Conservation (phyloP, 805 yeast genomes). For the Pichia rugopelliculosa region DNA sequence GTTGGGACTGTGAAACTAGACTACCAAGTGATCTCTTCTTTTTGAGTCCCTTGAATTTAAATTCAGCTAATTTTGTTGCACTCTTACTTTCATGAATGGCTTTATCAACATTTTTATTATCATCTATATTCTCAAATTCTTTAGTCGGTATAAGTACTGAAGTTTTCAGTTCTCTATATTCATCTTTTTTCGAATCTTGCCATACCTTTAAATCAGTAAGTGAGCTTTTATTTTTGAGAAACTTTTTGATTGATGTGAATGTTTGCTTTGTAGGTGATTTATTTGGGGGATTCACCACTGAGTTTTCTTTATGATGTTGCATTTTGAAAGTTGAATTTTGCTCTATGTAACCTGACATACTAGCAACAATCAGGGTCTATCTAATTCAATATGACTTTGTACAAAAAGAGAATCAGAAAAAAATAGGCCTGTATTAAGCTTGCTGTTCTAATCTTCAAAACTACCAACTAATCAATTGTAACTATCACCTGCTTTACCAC, state of each 20-base stretch:
- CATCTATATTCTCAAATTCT: neutral
- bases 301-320: neutral
- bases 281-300: neutral
- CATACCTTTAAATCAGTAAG: conserved; percentile 4
- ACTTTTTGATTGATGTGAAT: conserved; percentile 7
- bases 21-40: conserved; percentile 7
- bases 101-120: neutral
- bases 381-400: no score
- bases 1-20: neutral
- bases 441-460: no score
- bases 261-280: conserved; percentile 8
- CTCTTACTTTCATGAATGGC: neutral
- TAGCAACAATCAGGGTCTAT: no score
- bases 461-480: no score
- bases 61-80: conserved; percentile 1
- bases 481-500: no score
- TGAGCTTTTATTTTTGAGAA: conserved; percentile 11
- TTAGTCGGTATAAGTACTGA: neutral
- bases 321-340: neutral
- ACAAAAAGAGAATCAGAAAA: neutral
- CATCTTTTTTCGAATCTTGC: conserved; percentile 2
- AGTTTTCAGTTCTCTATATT: neutral
- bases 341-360: neutral
- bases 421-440: neutral
- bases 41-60: neutral